Evolutionary conservation across 495 filamentous ascomycete species (phyloP).

Genomic region (Terfezia boudieri): DNA sequence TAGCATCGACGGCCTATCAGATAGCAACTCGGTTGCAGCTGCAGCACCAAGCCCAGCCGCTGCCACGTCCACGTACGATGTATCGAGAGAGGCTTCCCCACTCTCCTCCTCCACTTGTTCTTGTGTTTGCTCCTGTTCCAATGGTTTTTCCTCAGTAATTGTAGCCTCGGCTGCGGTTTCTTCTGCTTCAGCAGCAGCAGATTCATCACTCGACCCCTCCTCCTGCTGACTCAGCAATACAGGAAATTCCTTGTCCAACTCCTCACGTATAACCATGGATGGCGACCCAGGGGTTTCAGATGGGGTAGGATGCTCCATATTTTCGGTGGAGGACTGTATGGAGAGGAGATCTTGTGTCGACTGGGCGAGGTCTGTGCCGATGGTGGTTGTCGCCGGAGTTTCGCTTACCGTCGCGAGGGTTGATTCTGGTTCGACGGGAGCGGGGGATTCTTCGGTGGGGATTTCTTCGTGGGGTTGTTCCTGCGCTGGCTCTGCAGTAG

Average conservation of each 20-base stretch:
- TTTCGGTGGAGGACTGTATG: neutral
- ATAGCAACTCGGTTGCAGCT: neutral
- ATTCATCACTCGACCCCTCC: neutral
- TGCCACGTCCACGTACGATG: neutral
- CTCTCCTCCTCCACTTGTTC: too few species aligned
- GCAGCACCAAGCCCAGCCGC: neutral
- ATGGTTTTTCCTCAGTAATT: too few species aligned
- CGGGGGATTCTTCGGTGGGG: too few species aligned
- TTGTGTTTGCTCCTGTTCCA: too few species aligned
- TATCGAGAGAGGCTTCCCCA: too few species aligned
- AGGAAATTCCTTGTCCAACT: neutral
- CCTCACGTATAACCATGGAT: neutral
- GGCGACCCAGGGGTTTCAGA: neutral
- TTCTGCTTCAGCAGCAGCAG: neutral
- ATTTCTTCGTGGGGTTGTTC: neutral
- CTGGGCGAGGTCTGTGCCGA: neutral
- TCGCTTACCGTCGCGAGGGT: too few species aligned
- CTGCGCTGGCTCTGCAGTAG: neutral
- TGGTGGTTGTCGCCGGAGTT: neutral
- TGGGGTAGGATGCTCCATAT: neutral
- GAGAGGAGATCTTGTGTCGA: neutral
- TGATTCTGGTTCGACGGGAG: too few species aligned
- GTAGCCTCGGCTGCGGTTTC: neutral
- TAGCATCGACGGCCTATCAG: neutral
- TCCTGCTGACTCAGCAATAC: neutral